Evolutionary conservation across 2,329 filamentous ascomycete species (phyloP), one percentile per base, ranked within the genome.

Genomic region (Microcyclospora tardicrescens): DNA sequence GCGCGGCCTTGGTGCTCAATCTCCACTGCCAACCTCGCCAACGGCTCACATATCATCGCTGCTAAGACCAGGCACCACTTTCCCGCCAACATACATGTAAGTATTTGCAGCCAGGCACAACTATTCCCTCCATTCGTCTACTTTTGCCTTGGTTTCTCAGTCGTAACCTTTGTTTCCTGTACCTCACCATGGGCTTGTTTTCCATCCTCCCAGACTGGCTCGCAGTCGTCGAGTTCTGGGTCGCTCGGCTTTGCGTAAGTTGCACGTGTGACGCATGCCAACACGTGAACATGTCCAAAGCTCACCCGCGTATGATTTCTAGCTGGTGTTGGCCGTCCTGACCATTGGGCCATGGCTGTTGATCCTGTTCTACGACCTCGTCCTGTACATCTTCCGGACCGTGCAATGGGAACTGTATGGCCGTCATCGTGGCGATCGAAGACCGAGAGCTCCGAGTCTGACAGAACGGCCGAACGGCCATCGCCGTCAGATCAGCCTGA

Each of bases 341-440:
- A 72, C 69, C 34, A 73, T 81, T 46, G 69, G 71, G 2, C 78
- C 78, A 10, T 82, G 77, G 75, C 58, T 69, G 5, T 60, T 71
- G 16, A 58, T 81, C 28, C 62, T 83, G 44, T 39, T 76, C 45
- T 81, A 81, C 62, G 78, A 83, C 54, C 56, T 78, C 38, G 45
- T 72, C 16, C 66, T 81, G 32, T 83, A 79, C 58, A 46, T 75
- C 41, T 72, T 70, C 56, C 75, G 78, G 43, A 64, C 70, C 11
- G 52, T 68, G 10, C 67, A 67, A 32, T 73, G 78, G 56, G 69
- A 79, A 43, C 50, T 78, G 34, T 77, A 77, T 3, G 77, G 77
- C 5, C 63, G 75, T 47, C 75, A 76, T 28, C 65, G 69, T 41
- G 76, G 77, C 5, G 67, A 69, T 47, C 66, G 68, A 41, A 64